phyloP scores from a whole-genome alignment of 768 basidiomycete genomes.

The Termitomyces sp. region DNA sequence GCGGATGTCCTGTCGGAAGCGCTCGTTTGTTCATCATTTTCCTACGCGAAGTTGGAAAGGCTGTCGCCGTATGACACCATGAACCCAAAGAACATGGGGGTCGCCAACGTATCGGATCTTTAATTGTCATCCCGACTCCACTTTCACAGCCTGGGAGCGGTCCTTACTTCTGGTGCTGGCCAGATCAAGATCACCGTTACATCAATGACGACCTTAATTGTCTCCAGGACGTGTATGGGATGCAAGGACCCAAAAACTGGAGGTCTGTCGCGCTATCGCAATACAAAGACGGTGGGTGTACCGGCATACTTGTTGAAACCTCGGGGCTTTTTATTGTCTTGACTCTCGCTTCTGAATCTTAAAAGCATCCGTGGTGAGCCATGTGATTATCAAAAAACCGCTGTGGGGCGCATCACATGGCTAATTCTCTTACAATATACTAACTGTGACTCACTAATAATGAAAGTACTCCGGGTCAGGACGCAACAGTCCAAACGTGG shows the following conservation, averaged over 20 bases:
- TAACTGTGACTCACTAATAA: neutral
- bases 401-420: constrained; percentile 5
- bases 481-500: neutral
- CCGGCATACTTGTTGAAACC: neutral
- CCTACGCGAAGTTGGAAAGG: neutral
- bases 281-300: neutral
- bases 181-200: neutral
- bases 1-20: neutral
- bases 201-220: too few relatives aligned
- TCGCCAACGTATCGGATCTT: constrained; percentile 6
- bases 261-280: neutral
- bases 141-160: neutral
- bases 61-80: neutral
- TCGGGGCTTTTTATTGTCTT: constrained; percentile 7
- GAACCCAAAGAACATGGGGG: neutral
- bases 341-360: constrained; percentile 3
- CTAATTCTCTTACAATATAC: neutral
- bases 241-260: neutral
- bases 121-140: neutral
- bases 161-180: neutral
- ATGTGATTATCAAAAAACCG: too few relatives aligned
- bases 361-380: constrained; percentile 7
- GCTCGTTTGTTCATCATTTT: neutral
- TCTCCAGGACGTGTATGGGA: neutral
- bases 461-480: neutral